These are phyloP conservation scores for Aspergillus tubingensis DNA, from an alignment of 2,329 filamentous ascomycete species.

Conservation along the genomic window DNA sequence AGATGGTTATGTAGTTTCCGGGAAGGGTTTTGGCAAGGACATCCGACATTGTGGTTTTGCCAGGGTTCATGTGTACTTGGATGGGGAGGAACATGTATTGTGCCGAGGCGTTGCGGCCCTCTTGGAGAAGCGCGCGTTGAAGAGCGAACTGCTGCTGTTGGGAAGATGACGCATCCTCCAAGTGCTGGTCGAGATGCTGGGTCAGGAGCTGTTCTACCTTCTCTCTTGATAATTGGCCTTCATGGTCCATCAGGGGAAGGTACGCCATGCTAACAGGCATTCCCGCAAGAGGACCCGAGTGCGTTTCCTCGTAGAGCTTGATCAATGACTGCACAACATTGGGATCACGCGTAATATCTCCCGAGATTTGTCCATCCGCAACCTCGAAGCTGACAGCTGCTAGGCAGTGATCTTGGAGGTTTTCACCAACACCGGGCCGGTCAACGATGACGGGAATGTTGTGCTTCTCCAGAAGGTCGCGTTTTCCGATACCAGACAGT, in stretches of 20 bases:
- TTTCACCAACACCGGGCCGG: conserved; percentile 52
- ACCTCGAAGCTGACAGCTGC: conserved; percentile 29
- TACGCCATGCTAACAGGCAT: conserved; percentile 29
- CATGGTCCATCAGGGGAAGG: conserved; percentile 27
- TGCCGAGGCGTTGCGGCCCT: conserved; percentile 7
- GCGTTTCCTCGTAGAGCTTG: conserved; percentile 25
- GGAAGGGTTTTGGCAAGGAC: conserved; percentile 16
- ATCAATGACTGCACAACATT: conserved; percentile 21
- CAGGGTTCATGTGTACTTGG: conserved; percentile 20
- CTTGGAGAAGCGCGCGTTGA: conserved; percentile 17
- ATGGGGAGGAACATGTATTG: conserved; percentile 21
- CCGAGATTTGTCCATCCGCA: conserved; percentile 25
- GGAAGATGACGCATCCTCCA: background rate
- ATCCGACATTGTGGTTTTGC: conserved; percentile 16
- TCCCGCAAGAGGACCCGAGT: conserved; percentile 26
- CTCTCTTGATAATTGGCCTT: conserved; percentile 15
- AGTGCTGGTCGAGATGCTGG: background rate
- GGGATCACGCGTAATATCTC: conserved; percentile 27
- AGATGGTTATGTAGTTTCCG: conserved; percentile 24
- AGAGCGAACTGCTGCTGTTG: conserved; percentile 17
- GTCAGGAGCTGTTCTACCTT: conserved; percentile 12
- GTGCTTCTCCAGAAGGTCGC: conserved; percentile 44
- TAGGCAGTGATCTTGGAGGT: conserved; percentile 54
- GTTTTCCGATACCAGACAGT: conserved; percentile 61
- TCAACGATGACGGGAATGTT: conserved; percentile 48